Evolutionary conservation across 2,329 filamentous ascomycete species (phyloP).

Genomic region (Phyllosticta capitalensis): DNA sequence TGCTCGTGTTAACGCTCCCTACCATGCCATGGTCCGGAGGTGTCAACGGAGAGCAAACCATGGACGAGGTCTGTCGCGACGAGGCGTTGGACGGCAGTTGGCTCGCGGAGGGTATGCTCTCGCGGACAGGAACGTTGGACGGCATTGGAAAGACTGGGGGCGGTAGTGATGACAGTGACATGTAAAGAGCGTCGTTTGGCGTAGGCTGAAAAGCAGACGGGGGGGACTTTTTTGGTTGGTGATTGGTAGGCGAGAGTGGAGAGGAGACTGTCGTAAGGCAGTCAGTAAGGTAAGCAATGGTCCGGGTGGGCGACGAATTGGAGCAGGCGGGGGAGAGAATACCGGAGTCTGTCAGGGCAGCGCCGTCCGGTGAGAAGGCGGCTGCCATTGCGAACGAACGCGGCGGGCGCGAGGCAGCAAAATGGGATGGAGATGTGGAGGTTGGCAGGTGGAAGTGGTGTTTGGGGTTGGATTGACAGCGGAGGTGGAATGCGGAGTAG

Average conservation of each 20-base stretch:
- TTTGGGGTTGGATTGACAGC: not conserved
- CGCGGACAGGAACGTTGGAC: conserved; percentile 7
- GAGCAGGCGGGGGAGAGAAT: not conserved
- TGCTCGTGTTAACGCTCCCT: not conserved
- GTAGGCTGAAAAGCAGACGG: conserved; percentile 8
- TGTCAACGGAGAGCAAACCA: conserved; percentile 7
- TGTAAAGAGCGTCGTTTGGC: conserved; percentile 10
- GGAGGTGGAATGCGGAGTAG: not conserved
- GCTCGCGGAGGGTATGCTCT: conserved; percentile 9
- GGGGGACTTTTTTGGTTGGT: conserved; percentile 1
- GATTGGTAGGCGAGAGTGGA: not conserved
- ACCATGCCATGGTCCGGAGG: conserved; percentile 9
- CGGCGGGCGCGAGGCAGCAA: not conserved
- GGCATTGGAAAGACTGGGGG: conserved; percentile 4
- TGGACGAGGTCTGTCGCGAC: conserved; percentile 3
- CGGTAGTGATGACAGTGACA: conserved; percentile 2
- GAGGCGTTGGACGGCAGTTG: conserved; percentile 3
- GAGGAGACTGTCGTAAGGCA: not conserved
- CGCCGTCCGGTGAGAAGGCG: not conserved
- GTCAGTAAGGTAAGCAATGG: not conserved
- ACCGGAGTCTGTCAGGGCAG: not conserved
- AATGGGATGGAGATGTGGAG: not conserved
- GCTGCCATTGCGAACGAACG: not conserved
- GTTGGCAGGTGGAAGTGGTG: not conserved
- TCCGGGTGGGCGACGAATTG: not conserved